Evolutionary conservation across 73 alveolate species (phyloP).

Genomic region (Effrenium voratum): DNA sequence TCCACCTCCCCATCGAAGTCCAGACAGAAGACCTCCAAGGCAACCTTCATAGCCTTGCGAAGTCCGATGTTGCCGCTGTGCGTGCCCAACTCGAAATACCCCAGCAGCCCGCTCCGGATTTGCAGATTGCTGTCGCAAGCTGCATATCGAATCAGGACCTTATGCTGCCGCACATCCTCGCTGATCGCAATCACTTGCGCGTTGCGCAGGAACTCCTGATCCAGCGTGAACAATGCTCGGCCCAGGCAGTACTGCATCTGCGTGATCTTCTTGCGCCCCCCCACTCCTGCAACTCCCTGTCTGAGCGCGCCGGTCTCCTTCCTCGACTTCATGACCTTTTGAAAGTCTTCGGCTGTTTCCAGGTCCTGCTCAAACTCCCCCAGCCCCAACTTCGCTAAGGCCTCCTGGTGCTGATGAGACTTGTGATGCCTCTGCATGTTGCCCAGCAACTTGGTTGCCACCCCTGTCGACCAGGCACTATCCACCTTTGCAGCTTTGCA

Average conservation of each 20-base stretch:
- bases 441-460: no score
- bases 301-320: no score
- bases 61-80: background rate
- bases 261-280: slow-evolving; percentile 2
- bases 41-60: background rate
- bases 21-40: background rate
- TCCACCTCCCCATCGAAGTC: background rate
- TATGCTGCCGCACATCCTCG: background rate
- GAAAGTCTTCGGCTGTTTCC: no score
- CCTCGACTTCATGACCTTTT: no score
- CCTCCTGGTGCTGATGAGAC: no score
- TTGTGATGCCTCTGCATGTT: no score
- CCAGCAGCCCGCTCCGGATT: background rate
- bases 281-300: background rate
- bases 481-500: no score
- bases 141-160: background rate
- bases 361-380: no score
- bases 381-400: no score
- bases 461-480: no score
- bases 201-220: background rate
- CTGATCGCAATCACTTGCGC: background rate
- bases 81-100: background rate
- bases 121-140: background rate
- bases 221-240: background rate
- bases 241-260: background rate